phyloP scores from a whole-genome alignment of 768 basidiomycete genomes.

The Collybia sp. region DNA sequence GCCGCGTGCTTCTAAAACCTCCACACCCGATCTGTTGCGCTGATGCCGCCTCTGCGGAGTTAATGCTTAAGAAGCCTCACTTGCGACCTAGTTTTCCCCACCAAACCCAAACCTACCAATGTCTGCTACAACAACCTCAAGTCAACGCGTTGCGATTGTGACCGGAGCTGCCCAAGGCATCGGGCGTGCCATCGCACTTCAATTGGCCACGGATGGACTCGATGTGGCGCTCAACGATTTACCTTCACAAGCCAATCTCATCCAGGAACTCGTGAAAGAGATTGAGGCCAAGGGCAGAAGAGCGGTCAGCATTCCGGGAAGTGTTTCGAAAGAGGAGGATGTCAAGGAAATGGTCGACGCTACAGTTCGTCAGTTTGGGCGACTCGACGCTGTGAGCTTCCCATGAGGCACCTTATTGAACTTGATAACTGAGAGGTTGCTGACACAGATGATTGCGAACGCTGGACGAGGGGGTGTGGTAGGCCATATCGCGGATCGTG shows the following conservation, averaged over 20 bases:
- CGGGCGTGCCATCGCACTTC: slow-evolving; percentile 21
- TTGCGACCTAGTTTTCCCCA: no score
- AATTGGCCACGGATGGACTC: slow-evolving; percentile 26
- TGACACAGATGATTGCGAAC: slow-evolving; percentile 29
- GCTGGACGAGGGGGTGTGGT: slow-evolving; percentile 13
- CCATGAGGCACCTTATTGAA: not conserved
- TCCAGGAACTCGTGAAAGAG: slow-evolving; percentile 17
- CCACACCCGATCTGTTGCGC: no score
- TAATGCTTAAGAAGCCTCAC: no score
- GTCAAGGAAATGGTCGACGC: slow-evolving; percentile 15
- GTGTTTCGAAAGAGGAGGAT: slow-evolving; percentile 17
- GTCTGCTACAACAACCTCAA: no score
- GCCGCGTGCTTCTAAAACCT: no score
- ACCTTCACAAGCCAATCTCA: slow-evolving; percentile 2
- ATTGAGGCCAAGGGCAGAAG: slow-evolving; percentile 17
- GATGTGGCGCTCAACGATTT: slow-evolving; percentile 26
- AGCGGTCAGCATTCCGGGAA: slow-evolving; percentile 10
- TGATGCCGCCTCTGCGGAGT: no score
- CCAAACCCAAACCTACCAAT: no score
- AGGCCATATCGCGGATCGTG: no score
- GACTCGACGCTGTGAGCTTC: slow-evolving; percentile 12
- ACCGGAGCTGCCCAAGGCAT: slow-evolving; percentile 29
- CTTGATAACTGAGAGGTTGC: not conserved
- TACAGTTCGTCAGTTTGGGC: slow-evolving; percentile 9
- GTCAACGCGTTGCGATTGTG: slow-evolving; percentile 15